A percentile compares a stretch with the other conserved stretches of the same genome.
Evolutionary conservation across 2,329 filamentous ascomycete species (phyloP).

Genomic region (Aspergillus quadricinctus): DNA sequence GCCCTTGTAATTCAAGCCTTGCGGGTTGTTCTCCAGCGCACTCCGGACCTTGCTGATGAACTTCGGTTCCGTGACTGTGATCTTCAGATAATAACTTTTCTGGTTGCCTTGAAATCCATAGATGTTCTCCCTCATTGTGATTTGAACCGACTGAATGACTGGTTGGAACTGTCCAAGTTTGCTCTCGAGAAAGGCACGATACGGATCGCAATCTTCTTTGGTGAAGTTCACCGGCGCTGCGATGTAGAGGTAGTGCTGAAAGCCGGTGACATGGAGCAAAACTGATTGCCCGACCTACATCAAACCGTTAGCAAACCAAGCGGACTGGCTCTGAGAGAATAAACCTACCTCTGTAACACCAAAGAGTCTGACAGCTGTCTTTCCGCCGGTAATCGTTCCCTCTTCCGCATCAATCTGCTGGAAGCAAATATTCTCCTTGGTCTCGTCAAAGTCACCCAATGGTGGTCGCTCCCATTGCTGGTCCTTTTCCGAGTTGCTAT

Average conservation of each 20-base stretch:
- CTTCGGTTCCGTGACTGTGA: slow-evolving; percentile 87
- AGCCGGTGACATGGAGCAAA: slow-evolving; percentile 89
- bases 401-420: slow-evolving; percentile 96
- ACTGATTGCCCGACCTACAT: slow-evolving; percentile 73
- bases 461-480: slow-evolving; percentile 78
- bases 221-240: slow-evolving; percentile 80
- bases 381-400: slow-evolving; percentile 72
- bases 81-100: slow-evolving; percentile 86
- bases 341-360: slow-evolving; percentile 71
- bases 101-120: slow-evolving; percentile 93
- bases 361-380: slow-evolving; percentile 81
- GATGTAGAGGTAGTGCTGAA: slow-evolving; percentile 93
- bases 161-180: slow-evolving; percentile 70
- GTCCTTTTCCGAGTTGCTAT: slow-evolving; percentile 85
- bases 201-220: slow-evolving; percentile 70
- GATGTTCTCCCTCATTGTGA: slow-evolving; percentile 84
- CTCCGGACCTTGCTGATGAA: slow-evolving; percentile 71
- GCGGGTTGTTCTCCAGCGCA: slow-evolving; percentile 63
- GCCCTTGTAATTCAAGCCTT: slow-evolving; percentile 78
- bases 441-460: slow-evolving; percentile 58
- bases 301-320: slow-evolving; percentile 9
- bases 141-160: slow-evolving; percentile 72
- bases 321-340: slow-evolving; percentile 17
- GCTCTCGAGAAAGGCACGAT: slow-evolving; percentile 74
- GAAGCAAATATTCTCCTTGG: slow-evolving; percentile 71